These are phyloP conservation scores for Solanum peruvianum DNA, from an alignment of 257 asterid genomes.

Conservation along the genomic window DNA sequence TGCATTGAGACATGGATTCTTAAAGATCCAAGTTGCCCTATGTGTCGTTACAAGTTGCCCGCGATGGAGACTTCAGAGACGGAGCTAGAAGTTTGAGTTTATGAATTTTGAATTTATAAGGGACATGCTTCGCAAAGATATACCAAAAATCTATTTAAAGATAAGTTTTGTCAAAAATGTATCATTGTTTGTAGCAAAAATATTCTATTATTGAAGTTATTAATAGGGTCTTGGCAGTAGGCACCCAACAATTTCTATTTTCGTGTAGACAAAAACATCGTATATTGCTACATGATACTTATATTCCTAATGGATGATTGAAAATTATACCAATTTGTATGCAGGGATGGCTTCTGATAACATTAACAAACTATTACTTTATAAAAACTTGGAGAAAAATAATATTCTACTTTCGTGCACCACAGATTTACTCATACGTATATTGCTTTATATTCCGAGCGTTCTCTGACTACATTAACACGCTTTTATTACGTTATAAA, in stretches of 20 bases:
- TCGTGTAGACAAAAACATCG: neutral
- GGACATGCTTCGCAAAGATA: no score
- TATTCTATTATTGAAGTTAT: neutral
- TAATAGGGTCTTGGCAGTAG: neutral
- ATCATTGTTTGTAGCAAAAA: neutral
- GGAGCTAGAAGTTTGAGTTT: neutral
- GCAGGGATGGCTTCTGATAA: neutral
- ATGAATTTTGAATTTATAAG: neutral
- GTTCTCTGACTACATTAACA: neutral
- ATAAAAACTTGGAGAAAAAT: neutral
- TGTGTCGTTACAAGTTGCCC: neutral
- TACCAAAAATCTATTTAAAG: neutral
- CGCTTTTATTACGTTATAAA: neutral
- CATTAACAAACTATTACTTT: neutral
- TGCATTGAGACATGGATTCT: neutral
- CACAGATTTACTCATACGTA: neutral
- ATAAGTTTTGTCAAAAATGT: neutral
- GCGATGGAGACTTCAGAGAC: neutral
- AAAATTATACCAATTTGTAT: neutral
- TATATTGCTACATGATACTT: neutral
- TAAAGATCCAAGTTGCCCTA: neutral
- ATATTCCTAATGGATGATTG: neutral
- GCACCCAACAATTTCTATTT: neutral
- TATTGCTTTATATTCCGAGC: neutral
- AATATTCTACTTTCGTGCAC: no score